phyloP scores from a whole-genome alignment of 345 rosid species.

The Litchi chinensis region DNA sequence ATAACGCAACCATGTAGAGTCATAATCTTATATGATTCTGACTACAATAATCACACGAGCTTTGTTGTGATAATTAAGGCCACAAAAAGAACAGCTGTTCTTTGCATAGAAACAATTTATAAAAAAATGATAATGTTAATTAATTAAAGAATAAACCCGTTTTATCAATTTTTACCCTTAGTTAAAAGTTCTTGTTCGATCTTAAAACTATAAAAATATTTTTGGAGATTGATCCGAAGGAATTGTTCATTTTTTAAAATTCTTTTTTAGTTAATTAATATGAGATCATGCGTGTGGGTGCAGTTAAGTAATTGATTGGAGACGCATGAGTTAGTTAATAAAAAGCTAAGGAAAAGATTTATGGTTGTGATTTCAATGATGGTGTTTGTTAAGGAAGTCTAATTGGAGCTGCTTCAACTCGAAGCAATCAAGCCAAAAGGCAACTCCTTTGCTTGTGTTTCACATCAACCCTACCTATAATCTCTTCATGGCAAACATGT shows the following conservation, averaged over 20 bases:
- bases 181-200: too few relatives aligned
- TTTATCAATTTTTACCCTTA: too few relatives aligned
- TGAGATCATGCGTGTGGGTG: neutral
- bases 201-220: too few relatives aligned
- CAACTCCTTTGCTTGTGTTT: conserved; percentile 7
- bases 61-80: neutral
- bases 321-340: neutral
- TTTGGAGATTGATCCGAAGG: too few relatives aligned
- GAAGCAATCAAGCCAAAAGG: conserved; percentile 11
- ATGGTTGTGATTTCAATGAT: neutral
- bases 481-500: neutral
- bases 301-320: neutral
- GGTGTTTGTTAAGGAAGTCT: neutral
- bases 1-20: neutral
- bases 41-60: neutral
- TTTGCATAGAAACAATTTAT: neutral
- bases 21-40: neutral
- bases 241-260: neutral
- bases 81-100: neutral
- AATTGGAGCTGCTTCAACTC: neutral
- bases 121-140: neutral
- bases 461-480: neutral
- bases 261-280: neutral
- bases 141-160: too few relatives aligned
- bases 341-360: neutral